These are phyloP conservation scores for Rhododendron ovatum DNA, from an alignment of 148 eudicot species.

Conservation along the genomic window DNA sequence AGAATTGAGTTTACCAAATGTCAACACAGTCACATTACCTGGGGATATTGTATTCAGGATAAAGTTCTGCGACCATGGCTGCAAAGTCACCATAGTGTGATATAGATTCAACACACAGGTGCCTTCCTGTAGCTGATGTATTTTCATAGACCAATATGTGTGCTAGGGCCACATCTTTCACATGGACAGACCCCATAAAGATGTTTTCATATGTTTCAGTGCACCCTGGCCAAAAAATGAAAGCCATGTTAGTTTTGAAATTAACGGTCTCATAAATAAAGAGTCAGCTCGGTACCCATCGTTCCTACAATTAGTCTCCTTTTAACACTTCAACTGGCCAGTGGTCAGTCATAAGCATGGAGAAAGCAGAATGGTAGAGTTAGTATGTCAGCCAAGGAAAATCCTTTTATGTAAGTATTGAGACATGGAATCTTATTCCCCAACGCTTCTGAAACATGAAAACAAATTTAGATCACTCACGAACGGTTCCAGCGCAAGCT, in stretches of 20 bases:
- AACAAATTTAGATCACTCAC: neutral
- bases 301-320: neutral
- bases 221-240: slow-evolving; percentile 44
- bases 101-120: slow-evolving; percentile 84
- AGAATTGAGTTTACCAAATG: neutral
- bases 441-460: neutral
- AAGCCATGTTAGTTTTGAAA: neutral
- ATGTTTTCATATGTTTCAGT: slow-evolving; percentile 58
- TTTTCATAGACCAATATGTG: slow-evolving; percentile 90
- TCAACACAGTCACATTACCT: slow-evolving; percentile 36
- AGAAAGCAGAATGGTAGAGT: neutral
- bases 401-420: neutral
- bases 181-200: slow-evolving; percentile 87
- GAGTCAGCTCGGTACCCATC: neutral
- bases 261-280: neutral
- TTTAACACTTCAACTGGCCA: neutral
- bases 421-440: neutral
- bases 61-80: slow-evolving; percentile 75
- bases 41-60: slow-evolving; percentile 79
- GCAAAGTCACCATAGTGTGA: slow-evolving; percentile 87
- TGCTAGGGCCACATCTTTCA: slow-evolving; percentile 94
- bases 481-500: neutral
- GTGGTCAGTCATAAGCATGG: neutral
- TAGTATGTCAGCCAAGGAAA: neutral
- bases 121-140: slow-evolving; percentile 77